Base-by-base conservation (phyloP, 345 rosid species). In the Mangifera indica region DNA sequence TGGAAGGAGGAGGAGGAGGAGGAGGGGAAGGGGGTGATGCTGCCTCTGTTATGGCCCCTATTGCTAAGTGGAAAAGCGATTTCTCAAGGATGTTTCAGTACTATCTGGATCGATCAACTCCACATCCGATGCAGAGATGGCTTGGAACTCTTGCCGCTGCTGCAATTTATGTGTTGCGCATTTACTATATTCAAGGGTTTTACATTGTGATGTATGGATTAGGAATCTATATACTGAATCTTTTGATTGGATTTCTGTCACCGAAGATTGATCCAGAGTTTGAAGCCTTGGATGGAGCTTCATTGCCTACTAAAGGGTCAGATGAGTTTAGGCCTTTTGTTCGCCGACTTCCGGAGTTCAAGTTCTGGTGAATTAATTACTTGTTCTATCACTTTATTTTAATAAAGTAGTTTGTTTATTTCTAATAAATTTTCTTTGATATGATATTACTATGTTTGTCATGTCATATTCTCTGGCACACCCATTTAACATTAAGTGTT, bases 91-190 rank as follows among this genome's bases (percentile, higher is more conserved):
- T 45, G n/a, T 84, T 84, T 49, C 92, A 78, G 81, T 77, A 80
- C 71, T 88, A 81, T 70, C 61, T 88, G 67, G 92, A 88, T 58
- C 73, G 81, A 17, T 88, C 92, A 29, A 83, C 87, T 18, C 87
- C 90, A 52, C 85, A 80, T 7, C 61, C 85, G 0, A 15, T 51
- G 46, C 65, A 78, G 61, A 81, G 92, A 72, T 85, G 86, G 85
- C 60, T 85, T 18, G 86, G 86, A 56, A 83, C 83, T 59, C 69
- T 81, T 13, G 82, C 62, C 5, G 78, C 63, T 14, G 80, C 80
- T 0, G 73, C 63, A 4, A 66, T 82, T 71, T 85, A 82, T 49
- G 65, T 74, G 72, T 60, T 82, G 63, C 81, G 85, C n/a, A 80
- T 81, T 71, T 85, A 77, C 72, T 64, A 15, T 66, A 61, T 66